These are phyloP conservation scores for Pholiota adiposa DNA, from an alignment of 1,284 basidiomycete species.

Conservation along the genomic window DNA sequence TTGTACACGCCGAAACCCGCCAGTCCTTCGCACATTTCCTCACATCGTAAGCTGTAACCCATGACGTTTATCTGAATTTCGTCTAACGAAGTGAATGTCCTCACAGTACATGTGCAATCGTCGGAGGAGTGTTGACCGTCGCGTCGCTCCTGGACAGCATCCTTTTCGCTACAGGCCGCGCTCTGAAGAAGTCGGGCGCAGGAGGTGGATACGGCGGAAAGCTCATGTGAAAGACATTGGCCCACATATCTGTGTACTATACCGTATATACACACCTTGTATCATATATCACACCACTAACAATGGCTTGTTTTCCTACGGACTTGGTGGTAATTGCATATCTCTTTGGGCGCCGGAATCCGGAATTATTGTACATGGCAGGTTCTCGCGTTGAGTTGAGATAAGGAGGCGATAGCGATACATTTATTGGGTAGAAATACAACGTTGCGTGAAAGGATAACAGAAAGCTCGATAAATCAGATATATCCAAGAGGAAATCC, in stretches of 20 bases:
- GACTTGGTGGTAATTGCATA: too few species aligned
- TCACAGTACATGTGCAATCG: constrained; percentile 91
- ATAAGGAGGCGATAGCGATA: not conserved
- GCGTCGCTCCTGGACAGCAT: constrained; percentile 91
- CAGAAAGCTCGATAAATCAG: not conserved
- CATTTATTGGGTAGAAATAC: not conserved
- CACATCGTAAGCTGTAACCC: constrained; percentile 74
- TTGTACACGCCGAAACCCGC: constrained; percentile 88
- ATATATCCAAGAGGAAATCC: not conserved
- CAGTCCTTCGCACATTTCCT: constrained; percentile 98
- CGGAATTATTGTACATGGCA: too few species aligned
- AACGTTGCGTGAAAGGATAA: not conserved
- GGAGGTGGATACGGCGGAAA: constrained; percentile 38
- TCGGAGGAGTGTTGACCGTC: constrained; percentile 96
- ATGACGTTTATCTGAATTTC: not conserved
- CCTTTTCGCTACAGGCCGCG: constrained; percentile 77
- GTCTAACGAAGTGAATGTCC: constrained; percentile 4
- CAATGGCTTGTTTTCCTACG: constrained; percentile 2
- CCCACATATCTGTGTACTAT: constrained; percentile 16
- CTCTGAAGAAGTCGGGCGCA: constrained; percentile 63
- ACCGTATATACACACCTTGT: constrained; percentile 20
- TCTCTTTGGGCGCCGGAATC: too few species aligned
- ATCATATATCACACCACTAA: constrained; percentile 23
- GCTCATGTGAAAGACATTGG: constrained; percentile 40
- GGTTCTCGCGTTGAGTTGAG: not conserved